Evolutionary conservation across 1,284 basidiomycete genomes (phyloP).

Genomic region (Sporisorium sorghi): DNA sequence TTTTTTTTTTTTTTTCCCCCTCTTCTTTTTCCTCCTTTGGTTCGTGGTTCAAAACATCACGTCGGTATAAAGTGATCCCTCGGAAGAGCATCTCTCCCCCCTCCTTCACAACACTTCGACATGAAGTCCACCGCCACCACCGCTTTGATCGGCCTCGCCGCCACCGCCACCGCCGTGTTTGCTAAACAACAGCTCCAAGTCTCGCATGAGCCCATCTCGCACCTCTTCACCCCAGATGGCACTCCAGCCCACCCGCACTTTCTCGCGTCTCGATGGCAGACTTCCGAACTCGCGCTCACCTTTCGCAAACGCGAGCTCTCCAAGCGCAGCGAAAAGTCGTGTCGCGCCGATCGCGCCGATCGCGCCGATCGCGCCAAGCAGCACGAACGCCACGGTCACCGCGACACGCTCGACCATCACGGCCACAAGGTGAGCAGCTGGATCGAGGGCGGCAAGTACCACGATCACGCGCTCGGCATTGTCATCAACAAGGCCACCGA

Average conservation of each 20-base stretch:
- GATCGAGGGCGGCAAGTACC: constrained; percentile 36
- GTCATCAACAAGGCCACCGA: constrained; percentile 55
- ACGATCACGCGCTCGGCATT: constrained; percentile 47
- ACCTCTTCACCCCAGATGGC: constrained; percentile 37
- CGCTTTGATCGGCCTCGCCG: constrained; percentile 34
- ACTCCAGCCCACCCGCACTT: constrained; percentile 34
- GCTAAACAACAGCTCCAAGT: constrained; percentile 41
- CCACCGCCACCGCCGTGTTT: constrained; percentile 28
- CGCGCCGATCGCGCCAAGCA: constrained; percentile 6
- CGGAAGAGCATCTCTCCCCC: too few species aligned
- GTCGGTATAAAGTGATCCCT: too few species aligned
- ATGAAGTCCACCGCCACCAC: constrained; percentile 40
- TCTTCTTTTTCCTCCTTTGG: too few species aligned
- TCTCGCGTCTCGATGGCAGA: constrained; percentile 42
- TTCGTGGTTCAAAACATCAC: too few species aligned
- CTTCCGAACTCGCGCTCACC: constrained; percentile 40
- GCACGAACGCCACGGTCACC: constrained; percentile 9
- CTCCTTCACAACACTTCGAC: neutral
- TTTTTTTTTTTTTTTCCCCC: too few species aligned
- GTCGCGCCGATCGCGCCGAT: constrained; percentile 16
- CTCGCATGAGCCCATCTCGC: constrained; percentile 39
- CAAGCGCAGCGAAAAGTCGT: constrained; percentile 26
- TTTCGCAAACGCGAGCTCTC: constrained; percentile 44
- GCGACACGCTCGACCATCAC: constrained; percentile 22
- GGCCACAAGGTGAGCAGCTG: constrained; percentile 36